Conservation (phyloP, 805 yeast genomes). For the Saccharomycopsis capsularis region DNA sequence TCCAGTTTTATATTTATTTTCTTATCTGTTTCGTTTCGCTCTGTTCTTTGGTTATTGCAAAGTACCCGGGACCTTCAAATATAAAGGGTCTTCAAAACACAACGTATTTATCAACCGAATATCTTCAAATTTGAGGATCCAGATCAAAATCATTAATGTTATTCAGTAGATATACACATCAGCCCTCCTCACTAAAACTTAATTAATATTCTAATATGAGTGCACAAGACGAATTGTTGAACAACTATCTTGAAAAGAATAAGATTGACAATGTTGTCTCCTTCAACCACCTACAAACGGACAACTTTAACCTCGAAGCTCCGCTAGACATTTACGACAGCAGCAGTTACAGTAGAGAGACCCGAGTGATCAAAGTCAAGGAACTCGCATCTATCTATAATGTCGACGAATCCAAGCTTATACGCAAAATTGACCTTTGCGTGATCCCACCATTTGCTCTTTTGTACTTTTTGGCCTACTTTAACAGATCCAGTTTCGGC, state of each 20-base stretch:
- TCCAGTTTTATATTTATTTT: no score
- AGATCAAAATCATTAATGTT: no score
- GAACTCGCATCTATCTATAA: constrained; percentile 36
- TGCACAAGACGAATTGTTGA: background rate
- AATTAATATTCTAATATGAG: no score
- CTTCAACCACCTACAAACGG: background rate
- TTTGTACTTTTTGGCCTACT: constrained; percentile 59
- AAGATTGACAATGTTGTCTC: constrained; percentile 10
- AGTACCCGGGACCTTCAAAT: no score
- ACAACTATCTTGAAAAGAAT: background rate
- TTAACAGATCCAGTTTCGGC: constrained; percentile 70
- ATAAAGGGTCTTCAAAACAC: no score
- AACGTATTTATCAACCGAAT: no score
- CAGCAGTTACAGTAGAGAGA: background rate
- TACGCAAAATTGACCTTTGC: constrained; percentile 57
- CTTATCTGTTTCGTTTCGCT: no score
- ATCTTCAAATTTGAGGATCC: no score
- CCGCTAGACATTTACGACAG: background rate
- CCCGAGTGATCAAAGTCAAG: constrained; percentile 20
- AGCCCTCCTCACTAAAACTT: no score
- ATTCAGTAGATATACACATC: no score
- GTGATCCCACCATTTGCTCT: constrained; percentile 66
- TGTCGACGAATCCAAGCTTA: constrained; percentile 44
- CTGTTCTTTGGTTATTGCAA: no score
- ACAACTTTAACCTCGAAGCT: background rate